Evolutionary conservation across 768 basidiomycete genomes (phyloP).

Genomic region (Tulasnella sp.): DNA sequence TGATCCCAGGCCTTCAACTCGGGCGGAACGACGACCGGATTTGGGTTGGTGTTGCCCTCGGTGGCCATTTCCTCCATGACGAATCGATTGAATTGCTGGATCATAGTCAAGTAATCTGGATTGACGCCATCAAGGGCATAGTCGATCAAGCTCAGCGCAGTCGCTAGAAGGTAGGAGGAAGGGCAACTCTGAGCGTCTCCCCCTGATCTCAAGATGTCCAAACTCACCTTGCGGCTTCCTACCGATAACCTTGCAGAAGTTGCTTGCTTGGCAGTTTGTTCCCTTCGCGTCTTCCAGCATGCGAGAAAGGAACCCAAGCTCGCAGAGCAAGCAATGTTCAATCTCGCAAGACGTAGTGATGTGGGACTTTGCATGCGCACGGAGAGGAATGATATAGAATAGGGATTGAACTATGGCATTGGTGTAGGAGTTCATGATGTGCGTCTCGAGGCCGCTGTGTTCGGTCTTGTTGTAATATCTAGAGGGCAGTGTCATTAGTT

Average conservation of each 20-base stretch:
- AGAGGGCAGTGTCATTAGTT: neutral
- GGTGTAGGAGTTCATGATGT: conserved; percentile 96
- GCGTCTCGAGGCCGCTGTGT: conserved; percentile 91
- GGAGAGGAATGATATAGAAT: conserved; percentile 75
- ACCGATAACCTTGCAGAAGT: conserved; percentile 92
- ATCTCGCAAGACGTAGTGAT: conserved; percentile 81
- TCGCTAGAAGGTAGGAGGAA: conserved; percentile 37
- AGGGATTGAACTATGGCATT: conserved; percentile 88
- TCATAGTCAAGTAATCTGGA: conserved; percentile 79
- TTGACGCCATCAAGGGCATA: conserved; percentile 72
- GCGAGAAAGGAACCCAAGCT: conserved; percentile 86
- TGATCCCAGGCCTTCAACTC: neutral
- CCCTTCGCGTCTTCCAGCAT: conserved; percentile 96
- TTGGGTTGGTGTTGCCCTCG: conserved; percentile 64
- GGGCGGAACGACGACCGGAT: conserved; percentile 48
- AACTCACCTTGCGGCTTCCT: conserved; percentile 74
- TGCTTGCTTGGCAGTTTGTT: conserved; percentile 92
- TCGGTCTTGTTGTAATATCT: conserved; percentile 93
- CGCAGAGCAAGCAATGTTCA: conserved; percentile 92
- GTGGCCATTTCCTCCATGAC: conserved; percentile 76
- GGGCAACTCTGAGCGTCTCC: conserved; percentile 5
- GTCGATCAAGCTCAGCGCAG: conserved; percentile 85
- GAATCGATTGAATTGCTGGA: conserved; percentile 94
- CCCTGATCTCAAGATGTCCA: neutral
- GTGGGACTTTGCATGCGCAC: conserved; percentile 83